Base-by-base conservation (phyloP, 1,284 basidiomycete genomes). In the Clitocybe nebularis region DNA sequence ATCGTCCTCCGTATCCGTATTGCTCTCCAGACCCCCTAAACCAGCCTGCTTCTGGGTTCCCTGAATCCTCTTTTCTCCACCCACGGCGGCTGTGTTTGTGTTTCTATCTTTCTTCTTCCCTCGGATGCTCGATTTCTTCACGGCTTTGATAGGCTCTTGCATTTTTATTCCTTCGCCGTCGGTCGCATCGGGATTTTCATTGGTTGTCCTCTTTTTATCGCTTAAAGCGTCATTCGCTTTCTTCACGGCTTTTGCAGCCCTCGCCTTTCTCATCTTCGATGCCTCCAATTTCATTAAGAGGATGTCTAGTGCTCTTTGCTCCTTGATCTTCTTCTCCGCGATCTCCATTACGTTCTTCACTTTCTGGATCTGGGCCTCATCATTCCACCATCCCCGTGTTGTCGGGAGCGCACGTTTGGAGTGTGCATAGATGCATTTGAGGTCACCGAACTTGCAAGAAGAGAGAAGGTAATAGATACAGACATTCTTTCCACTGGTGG, bases 401-500 rank as follows among this genome's bases (percentile, higher is more conserved):
- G 50, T 47, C 2, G 61, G 56, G 3, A 68, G 56, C 13, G 54
- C 59, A 4, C 42, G 49, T 30, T 55, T 62, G 3, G 54, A 54
- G 42, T 68, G 66, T 6, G 62, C 62, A 37, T 68, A 68, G 9
- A 67, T 53, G 24, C 67, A 69, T 39, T 62, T 62, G 11, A 40
- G 34, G 6, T 55, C 56, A 5, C 64, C 66, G 34, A 64, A 67
- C 39, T 63, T 68, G 50, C 67, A 69, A 0, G 55, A 43, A n/a
- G 55, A 57, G 11, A 69, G 52, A 4, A 69, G 56, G 46, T 58
- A 58, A 49, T 67, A 68, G 8, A 62, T 54, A 50, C 67, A 69
- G 2, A 69, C 64, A 38, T 69, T 69, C 25, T 56, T 57, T 0
- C 68, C 67, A n/a, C 69, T 71, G 45, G 13, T 13, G 8, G 34